A percentile compares a stretch with the other conserved stretches of the same genome.
These are phyloP conservation scores for Dendrobium officinale DNA, from an alignment of 106 monocot species.

Conservation along the genomic window DNA sequence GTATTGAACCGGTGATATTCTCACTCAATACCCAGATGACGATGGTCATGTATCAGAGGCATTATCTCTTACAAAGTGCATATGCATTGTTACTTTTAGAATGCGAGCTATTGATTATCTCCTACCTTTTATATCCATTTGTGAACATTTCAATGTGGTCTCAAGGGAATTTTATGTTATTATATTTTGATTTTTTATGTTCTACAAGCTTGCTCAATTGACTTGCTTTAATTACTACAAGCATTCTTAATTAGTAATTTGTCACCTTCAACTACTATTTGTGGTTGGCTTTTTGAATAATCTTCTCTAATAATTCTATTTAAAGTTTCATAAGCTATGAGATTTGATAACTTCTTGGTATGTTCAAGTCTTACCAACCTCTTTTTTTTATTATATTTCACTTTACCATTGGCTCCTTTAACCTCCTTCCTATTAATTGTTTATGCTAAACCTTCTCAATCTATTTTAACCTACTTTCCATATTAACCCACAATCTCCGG, in stretches of 20 bases:
- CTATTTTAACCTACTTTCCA: background rate
- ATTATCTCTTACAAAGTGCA: background rate
- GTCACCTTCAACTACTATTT: background rate
- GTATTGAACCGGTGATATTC: background rate
- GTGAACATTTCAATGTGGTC: background rate
- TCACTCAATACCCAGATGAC: background rate
- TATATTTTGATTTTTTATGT: background rate
- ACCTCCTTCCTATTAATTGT: background rate
- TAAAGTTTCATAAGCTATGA: background rate
- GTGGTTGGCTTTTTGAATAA: background rate
- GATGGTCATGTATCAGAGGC: background rate
- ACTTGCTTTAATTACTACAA: background rate
- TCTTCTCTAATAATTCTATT: background rate
- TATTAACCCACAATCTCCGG: background rate
- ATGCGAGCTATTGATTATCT: background rate
- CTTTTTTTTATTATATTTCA: background rate
- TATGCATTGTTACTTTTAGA: background rate
- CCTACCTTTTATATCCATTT: background rate
- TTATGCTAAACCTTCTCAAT: background rate
- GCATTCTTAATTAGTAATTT: background rate
- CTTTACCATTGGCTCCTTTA: background rate
- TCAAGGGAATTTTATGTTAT: background rate
- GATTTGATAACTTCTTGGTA: background rate
- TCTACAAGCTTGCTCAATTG: background rate
- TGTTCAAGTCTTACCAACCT: background rate